Conservation (phyloP, 805 yeast genomes). For the Sungouiozyma ichnusensis region DNA sequence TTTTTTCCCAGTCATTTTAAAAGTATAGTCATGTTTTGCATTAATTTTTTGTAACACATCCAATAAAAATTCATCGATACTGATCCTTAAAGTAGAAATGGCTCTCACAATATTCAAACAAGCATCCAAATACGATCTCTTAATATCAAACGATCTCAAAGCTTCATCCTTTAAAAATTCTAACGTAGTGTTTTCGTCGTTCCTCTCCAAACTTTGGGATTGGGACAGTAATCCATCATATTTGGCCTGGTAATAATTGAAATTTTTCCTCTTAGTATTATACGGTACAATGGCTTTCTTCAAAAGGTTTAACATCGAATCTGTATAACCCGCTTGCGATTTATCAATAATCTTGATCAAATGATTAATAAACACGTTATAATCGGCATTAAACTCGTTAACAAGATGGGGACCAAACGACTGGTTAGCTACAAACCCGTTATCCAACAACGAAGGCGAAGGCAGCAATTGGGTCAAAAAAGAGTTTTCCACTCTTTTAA, state of each 20-base stretch:
- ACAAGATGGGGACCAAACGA: slow-evolving; percentile 42
- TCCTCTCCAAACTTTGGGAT: slow-evolving; percentile 41
- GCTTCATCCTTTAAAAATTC: slow-evolving; percentile 59
- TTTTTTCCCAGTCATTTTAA: slow-evolving; percentile 10
- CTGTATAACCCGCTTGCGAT: slow-evolving; percentile 9
- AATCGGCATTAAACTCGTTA: slow-evolving; percentile 11
- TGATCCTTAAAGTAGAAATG: slow-evolving; percentile 27
- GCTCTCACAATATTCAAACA: slow-evolving; percentile 46
- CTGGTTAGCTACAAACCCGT: slow-evolving; percentile 56
- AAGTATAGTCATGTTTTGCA: slow-evolving; percentile 19
- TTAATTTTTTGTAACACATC: slow-evolving; percentile 8
- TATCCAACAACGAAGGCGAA: slow-evolving; percentile 36
- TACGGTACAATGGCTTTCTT: slow-evolving; percentile 41
- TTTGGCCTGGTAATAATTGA: slow-evolving; percentile 51
- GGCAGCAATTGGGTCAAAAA: slow-evolving; percentile 40
- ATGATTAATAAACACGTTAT: slow-evolving; percentile 10
- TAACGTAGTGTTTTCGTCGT: slow-evolving; percentile 38
- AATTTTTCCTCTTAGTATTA: slow-evolving; percentile 43
- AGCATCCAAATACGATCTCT: slow-evolving; percentile 51
- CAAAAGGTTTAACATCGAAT: slow-evolving; percentile 8
- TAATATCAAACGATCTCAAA: slow-evolving; percentile 52
- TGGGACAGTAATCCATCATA: slow-evolving; percentile 50
- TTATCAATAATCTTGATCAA: slow-evolving; percentile 9
- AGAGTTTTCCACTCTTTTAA: slow-evolving; percentile 34
- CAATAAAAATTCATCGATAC: slow-evolving; percentile 15